Conservation (phyloP, 108 stramenopile genomes). For the Fragilaria crotonensis region DNA sequence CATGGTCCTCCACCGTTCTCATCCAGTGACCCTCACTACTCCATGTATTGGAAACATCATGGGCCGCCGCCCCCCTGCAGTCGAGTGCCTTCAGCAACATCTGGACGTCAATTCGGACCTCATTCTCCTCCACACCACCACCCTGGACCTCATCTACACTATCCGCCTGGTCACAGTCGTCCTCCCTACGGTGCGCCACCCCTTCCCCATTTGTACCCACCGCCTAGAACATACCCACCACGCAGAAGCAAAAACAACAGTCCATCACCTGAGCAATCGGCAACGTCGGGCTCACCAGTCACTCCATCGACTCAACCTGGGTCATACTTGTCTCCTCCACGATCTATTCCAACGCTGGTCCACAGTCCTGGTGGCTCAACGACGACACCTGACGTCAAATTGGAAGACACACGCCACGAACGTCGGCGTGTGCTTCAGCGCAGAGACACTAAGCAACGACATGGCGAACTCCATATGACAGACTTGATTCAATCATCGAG, state of each 20-base stretch:
- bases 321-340: not conserved
- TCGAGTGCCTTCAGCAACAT: too few relatives aligned
- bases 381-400: not conserved
- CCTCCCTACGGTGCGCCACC: not conserved
- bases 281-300: not conserved
- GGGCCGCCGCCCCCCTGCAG: not conserved
- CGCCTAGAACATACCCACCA: not conserved
- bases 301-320: not conserved
- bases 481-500: not conserved
- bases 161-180: not conserved
- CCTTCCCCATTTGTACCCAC: not conserved
- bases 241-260: not conserved
- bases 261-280: not conserved
- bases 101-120: not conserved
- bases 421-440: not conserved
- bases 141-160: not conserved
- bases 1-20: too few relatives aligned
- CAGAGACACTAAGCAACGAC: not conserved
- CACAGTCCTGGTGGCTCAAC: too few relatives aligned
- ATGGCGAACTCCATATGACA: not conserved
- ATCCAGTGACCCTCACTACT: not conserved
- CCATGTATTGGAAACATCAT: not conserved
- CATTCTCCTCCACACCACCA: constrained; percentile 1
- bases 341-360: not conserved
- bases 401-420: not conserved